Conservation (phyloP, 805 yeast genomes). For the Wickerhamomyces xylosicus region DNA sequence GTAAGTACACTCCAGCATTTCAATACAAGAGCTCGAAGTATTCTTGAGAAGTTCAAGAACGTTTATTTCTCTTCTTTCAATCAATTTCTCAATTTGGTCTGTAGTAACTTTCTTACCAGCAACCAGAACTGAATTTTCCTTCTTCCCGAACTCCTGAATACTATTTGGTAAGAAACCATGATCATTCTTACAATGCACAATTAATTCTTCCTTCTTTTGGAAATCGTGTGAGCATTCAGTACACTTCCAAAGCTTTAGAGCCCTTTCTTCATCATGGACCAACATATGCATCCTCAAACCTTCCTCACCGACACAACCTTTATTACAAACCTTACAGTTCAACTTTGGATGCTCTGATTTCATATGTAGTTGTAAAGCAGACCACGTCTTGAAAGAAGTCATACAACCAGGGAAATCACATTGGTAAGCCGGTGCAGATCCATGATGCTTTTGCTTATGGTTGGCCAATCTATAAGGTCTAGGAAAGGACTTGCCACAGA, state of each 20-base stretch:
- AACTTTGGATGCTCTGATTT: constrained; percentile 66
- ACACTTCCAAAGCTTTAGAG: constrained; percentile 49
- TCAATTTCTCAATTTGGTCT: constrained; percentile 16
- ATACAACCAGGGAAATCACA: constrained; percentile 59
- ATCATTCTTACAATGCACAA: constrained; percentile 43
- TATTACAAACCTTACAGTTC: constrained; percentile 54
- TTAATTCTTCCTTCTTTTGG: constrained; percentile 44
- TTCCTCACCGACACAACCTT: constrained; percentile 59
- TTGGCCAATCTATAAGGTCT: constrained; percentile 55
- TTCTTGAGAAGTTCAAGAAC: constrained; percentile 22
- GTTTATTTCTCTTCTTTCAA: constrained; percentile 16
- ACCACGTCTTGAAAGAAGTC: constrained; percentile 56
- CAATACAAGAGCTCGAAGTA: constrained; percentile 21
- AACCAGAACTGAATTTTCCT: constrained; percentile 5
- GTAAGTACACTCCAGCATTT: constrained; percentile 34
- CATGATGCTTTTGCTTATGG: constrained; percentile 61
- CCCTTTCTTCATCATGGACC: constrained; percentile 45
- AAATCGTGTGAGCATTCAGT: constrained; percentile 39
- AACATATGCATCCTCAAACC: constrained; percentile 69
- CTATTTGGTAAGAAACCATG: constrained; percentile 23
- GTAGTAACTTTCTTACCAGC: constrained; percentile 1
- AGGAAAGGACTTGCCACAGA: constrained; percentile 55
- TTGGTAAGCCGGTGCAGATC: constrained; percentile 40
- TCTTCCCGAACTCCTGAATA: constrained; percentile 3
- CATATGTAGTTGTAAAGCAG: constrained; percentile 60